Percentiles rank a stretch among this genome's conserved stretches.
phyloP scores from a whole-genome alignment of 805 yeast species.

The Pichia sporocuriosa region DNA sequence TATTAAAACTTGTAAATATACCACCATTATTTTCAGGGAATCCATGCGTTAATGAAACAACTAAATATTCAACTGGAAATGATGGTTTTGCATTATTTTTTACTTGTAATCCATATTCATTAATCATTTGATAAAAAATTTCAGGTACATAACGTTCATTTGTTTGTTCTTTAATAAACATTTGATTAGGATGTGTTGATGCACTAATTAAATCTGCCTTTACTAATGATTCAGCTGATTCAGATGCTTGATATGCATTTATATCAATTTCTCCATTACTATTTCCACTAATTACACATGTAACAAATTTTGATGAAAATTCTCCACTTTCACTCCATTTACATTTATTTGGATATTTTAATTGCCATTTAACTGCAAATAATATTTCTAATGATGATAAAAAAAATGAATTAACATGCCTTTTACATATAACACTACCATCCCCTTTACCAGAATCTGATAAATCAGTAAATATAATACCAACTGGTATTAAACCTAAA shows the following conservation, averaged over 20 bases:
- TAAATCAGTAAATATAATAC: conserved; percentile 84
- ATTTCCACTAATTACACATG: conserved; percentile 93
- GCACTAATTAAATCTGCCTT: conserved; percentile 81
- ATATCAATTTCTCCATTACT: conserved; percentile 83
- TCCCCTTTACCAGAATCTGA: conserved; percentile 80
- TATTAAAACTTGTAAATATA: neutral
- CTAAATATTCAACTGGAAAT: conserved; percentile 83
- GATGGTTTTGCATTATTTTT: conserved; percentile 85
- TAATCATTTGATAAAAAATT: conserved; percentile 72
- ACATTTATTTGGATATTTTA: conserved; percentile 52
- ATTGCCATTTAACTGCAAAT: conserved; percentile 78
- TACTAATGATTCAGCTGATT: conserved; percentile 80
- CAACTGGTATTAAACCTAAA: conserved; percentile 67
- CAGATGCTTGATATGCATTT: conserved; percentile 81
- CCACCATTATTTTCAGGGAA: conserved; percentile 57
- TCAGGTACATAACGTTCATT: conserved; percentile 87
- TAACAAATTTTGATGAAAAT: conserved; percentile 85
- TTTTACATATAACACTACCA: conserved; percentile 85
- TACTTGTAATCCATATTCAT: conserved; percentile 86
- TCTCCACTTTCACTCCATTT: conserved; percentile 55
- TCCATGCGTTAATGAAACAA: conserved; percentile 88
- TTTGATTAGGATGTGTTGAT: conserved; percentile 84
- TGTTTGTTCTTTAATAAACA: conserved; percentile 71
- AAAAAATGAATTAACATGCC: conserved; percentile 89
- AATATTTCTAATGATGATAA: conserved; percentile 79